A percentile compares a stretch with the other conserved stretches of the same genome.
These are phyloP conservation scores for Rhazya stricta DNA, from an alignment of 257 asterid species.

Conservation along the genomic window DNA sequence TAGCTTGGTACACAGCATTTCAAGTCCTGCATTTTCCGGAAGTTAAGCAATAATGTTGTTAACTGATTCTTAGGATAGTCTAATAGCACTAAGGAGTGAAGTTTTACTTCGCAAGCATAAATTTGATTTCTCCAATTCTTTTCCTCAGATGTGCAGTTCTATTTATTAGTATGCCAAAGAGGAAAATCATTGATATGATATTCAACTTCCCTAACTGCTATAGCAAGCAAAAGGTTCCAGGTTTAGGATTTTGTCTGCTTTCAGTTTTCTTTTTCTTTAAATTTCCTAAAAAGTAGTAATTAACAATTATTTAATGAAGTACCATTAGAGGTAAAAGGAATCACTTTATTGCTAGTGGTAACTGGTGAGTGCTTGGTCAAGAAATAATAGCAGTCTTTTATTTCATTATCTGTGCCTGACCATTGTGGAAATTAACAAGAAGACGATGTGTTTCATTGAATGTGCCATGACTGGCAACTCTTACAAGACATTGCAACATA, in stretches of 20 bases:
- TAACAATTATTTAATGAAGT: not conserved
- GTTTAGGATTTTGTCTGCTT: slow-evolving; percentile 8
- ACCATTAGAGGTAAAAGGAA: not conserved
- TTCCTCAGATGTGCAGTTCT: not conserved
- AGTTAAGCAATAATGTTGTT: not conserved
- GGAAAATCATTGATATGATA: not conserved
- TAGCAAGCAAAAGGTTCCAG: not conserved
- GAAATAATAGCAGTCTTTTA: not conserved
- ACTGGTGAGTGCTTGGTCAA: not conserved
- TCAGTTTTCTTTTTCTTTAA: not conserved
- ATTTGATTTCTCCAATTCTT: not conserved
- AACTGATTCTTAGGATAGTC: not conserved
- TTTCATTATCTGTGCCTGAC: not conserved
- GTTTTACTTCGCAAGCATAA: not conserved
- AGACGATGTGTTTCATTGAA: not conserved
- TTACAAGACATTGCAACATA: not conserved
- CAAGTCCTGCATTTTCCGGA: not conserved
- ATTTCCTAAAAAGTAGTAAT: not conserved
- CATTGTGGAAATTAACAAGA: not conserved
- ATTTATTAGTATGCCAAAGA: not conserved
- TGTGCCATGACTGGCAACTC: not conserved
- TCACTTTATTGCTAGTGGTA: not conserved
- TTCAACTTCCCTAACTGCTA: not conserved
- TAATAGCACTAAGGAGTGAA: not conserved
- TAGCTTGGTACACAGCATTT: not conserved